Base-by-base conservation (phyloP, 768 basidiomycete species). In the Naganishia randhawae region DNA sequence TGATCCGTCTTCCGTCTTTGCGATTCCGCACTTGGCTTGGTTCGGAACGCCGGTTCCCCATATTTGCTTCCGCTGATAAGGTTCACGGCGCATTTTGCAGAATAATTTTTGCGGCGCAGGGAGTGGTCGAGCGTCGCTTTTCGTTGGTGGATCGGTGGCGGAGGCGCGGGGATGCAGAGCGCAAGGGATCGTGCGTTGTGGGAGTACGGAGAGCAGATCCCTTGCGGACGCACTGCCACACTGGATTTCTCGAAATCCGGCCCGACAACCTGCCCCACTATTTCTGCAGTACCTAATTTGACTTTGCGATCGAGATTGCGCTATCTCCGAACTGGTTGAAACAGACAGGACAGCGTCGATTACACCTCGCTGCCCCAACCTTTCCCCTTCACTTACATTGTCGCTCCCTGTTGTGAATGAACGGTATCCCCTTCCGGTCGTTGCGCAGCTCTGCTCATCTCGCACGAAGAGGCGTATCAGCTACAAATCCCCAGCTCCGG, bases 11-110 rank as follows among this genome's bases (percentile, higher is more conserved):
- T n/a, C 45, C 45, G 45, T 48, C 45, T 13, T n/a, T 48, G 41
- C 6, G 14, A 22, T 48, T 6, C n/a, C n/a, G n/a, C n/a, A n/a
- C n/a, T n/a, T n/a, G n/a, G n/a, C n/a, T 50, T 22, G 7, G 50
- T 25, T 22, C 50, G 50, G 50, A 50, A 50, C 50, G 50, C 50
- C 50, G 50, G 9, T 25, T 22, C 9, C 17, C 25, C 51, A 53
- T 27, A 27, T 61, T 61, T 61, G 57, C n/a, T 41, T 61, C 57
- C 57, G 57, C 57, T 61, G 57, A 61, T 61, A 61, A 61, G 57
- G 57, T n/a, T 3, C n/a, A 4, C 4, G 45, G 7, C 37, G 37
- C 8, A 39, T 39, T 39, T 8, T 39, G 37, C 37, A 48, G 25
- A 29, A 61, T 41, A 27, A 39, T 42, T 13, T 25, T 11, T 39